phyloP scores from a whole-genome alignment of 345 rosid genomes.

The Litchi chinensis region DNA sequence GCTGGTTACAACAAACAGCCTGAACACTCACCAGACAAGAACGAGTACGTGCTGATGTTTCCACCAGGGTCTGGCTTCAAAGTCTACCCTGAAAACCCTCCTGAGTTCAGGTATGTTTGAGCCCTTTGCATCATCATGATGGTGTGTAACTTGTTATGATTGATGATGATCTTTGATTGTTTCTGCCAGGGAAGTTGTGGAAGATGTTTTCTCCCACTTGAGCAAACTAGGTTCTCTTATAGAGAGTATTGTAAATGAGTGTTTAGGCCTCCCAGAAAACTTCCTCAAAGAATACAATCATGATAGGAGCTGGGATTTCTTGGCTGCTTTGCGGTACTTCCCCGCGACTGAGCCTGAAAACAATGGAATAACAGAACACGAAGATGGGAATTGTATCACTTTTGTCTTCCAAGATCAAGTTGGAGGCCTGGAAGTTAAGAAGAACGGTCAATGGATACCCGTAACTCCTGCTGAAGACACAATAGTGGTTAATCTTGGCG shows the following conservation, averaged over 20 bases:
- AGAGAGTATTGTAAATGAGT: conserved; percentile 43
- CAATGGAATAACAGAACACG: conserved; percentile 48
- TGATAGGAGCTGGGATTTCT: conserved; percentile 63
- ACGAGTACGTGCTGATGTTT: conserved; percentile 43
- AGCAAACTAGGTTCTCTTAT: conserved; percentile 32
- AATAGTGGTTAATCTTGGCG: conserved; percentile 49
- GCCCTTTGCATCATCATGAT: background rate
- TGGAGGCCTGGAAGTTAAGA: conserved; percentile 50
- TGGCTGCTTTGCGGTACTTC: conserved; percentile 41
- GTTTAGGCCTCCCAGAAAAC: conserved; percentile 49
- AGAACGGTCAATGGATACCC: conserved; percentile 50
- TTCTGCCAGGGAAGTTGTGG: conserved; percentile 39
- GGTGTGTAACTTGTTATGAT: background rate
- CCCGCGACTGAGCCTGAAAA: conserved; percentile 43
- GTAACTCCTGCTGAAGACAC: conserved; percentile 29
- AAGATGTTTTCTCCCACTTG: conserved; percentile 37
- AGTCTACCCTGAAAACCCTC: conserved; percentile 45
- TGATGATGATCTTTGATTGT: too few relatives aligned
- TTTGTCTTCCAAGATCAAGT: conserved; percentile 54
- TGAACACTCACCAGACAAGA: conserved; percentile 42
- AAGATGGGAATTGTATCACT: conserved; percentile 50
- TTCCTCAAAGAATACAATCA: conserved; percentile 46
- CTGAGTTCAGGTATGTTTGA: conserved; percentile 38
- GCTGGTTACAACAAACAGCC: conserved; percentile 49
- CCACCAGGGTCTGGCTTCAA: conserved; percentile 50